Evolutionary conservation across 2,329 filamentous ascomycete species (phyloP), one percentile per base, ranked within the genome.

Genomic region (Apiospora hydei): DNA sequence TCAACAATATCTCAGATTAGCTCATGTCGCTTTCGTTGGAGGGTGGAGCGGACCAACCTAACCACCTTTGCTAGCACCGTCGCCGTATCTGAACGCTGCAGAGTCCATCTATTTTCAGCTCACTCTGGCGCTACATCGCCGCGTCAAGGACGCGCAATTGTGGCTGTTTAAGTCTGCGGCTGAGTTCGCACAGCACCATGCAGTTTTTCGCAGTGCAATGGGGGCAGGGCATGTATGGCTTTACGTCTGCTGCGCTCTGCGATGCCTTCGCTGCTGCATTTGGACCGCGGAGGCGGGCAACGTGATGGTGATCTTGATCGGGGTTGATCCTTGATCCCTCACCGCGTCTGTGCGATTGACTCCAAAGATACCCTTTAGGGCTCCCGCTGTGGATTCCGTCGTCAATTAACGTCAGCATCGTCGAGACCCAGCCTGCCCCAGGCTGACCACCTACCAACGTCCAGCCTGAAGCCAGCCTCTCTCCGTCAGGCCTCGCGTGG

Each of bases 291-390:
- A 21, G 57, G 57, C 57, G 57, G 57, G 34, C 57, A 64, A 21
- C 57, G 4, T 14, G 57, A n/a, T 10, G 21, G 57, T 34, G 57
- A 64, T 41, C 57, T 64, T 64, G 34, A 14, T 41, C 57, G 44
- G 43, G 66, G 66, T 1, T 68, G 24, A 68, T 68, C 66, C 66
- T 47, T 26, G 66, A 46, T 46, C 44, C 13, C 66, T 46, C 66
- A 68, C 66, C 41, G 66, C 43, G 66, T 68, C 66, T 68, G 66
- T 68, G 66, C 66, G 43, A 68, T 68, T 68, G 44, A 47, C 66
- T 68, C 66, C 41, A 64, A 64, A 68, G n/a, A 68, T 68, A 46
- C 66, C 66, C 66, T 68, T 47, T 46, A 68, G 41, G 18, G 24
- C 44, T 47, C 66, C 41, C 66, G 41, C 66, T 68, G 66, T 68